These are phyloP conservation scores for Helicocarpus griseus DNA, from an alignment of 2,329 filamentous ascomycete species.

Conservation along the genomic window DNA sequence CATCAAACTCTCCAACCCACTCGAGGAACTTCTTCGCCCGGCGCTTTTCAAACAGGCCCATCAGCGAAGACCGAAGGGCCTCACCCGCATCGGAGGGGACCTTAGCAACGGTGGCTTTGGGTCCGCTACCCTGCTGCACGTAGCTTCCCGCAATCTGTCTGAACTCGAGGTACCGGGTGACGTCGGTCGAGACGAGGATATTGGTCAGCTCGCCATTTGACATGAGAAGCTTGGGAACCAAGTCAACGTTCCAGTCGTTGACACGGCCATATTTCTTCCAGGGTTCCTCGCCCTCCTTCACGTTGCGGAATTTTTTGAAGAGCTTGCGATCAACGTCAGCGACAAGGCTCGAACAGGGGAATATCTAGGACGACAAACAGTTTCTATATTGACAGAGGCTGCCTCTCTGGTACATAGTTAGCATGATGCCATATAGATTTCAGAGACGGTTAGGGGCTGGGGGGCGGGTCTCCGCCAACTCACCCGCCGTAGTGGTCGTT, in stretches of 20 bases:
- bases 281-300: slow-evolving; percentile 66
- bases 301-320: slow-evolving; percentile 94
- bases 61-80: slow-evolving; percentile 82
- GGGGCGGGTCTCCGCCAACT: slow-evolving; percentile 28
- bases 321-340: slow-evolving; percentile 49
- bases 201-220: slow-evolving; percentile 97
- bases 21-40: slow-evolving; percentile 94
- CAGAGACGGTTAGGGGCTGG: slow-evolving; percentile 15
- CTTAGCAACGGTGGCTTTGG: slow-evolving; percentile 88
- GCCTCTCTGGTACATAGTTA: slow-evolving; percentile 57
- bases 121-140: slow-evolving; percentile 76
- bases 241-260: slow-evolving; percentile 99
- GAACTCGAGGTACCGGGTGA: slow-evolving; percentile 82
- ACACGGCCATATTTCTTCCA: slow-evolving; percentile 96
- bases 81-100: slow-evolving; percentile 89
- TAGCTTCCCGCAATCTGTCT: slow-evolving; percentile 93
- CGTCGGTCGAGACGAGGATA: slow-evolving; percentile 93
- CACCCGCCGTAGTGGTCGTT: slow-evolving; percentile 98
- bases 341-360: background rate
- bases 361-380: slow-evolving; percentile 46
- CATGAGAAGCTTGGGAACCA: slow-evolving; percentile 98
- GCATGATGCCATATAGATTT: slow-evolving; percentile 10
- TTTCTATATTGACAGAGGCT: slow-evolving; percentile 92
- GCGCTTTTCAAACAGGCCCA: slow-evolving; percentile 97
- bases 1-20: slow-evolving; percentile 82